Percentiles rank a stretch among this genome's conserved stretches.
Conservation (phyloP, 805 yeast species). For the Brettanomyces bruxellensis region DNA sequence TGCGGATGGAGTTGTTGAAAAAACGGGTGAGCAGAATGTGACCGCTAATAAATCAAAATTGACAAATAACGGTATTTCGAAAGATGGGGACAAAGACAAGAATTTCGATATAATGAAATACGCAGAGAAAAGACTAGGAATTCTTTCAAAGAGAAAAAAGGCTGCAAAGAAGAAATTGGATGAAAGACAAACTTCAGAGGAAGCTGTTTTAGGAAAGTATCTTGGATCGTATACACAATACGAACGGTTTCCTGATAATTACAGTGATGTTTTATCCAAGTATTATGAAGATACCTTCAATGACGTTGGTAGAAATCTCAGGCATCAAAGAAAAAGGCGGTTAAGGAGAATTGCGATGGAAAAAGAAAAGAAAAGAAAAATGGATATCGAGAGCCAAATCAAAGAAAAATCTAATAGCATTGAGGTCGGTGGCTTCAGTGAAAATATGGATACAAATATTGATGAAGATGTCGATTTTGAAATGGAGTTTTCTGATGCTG, state of each 20-base stretch:
- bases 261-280: constrained; percentile 10
- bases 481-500: constrained; percentile 18
- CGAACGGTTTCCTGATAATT: constrained; percentile 14
- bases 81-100: constrained; percentile 8
- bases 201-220: constrained; percentile 19
- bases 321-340: neutral
- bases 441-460: constrained; percentile 10
- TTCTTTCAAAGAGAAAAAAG: constrained; percentile 26
- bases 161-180: constrained; percentile 26
- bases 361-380: constrained; percentile 20
- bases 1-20: too few species aligned
- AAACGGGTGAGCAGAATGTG: neutral
- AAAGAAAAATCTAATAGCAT: constrained; percentile 12
- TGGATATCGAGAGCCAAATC: constrained; percentile 13
- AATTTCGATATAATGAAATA: constrained; percentile 49
- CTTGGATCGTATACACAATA: constrained; percentile 25
- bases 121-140: constrained; percentile 37
- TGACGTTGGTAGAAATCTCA: neutral
- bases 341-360: constrained; percentile 18
- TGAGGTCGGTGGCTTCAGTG: constrained; percentile 12
- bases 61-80: neutral
- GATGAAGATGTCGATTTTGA: constrained; percentile 25
- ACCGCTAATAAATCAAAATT: neutral
- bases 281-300: constrained; percentile 10
- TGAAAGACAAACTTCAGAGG: constrained; percentile 25